Conservation (phyloP, 441 rosid species). For the Bocquillonia castaneifolia region DNA sequence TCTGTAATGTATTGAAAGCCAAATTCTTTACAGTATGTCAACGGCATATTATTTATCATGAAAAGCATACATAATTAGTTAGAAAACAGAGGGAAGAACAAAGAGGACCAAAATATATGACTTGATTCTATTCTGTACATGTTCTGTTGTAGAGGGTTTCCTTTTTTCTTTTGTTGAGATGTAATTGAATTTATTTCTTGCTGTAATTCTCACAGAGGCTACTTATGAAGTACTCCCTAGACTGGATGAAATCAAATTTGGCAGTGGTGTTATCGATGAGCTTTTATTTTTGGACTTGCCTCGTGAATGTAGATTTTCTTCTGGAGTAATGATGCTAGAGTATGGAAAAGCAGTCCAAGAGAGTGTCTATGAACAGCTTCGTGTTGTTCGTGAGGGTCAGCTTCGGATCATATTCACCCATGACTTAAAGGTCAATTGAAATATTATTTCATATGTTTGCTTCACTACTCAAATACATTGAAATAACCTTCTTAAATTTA, state of each 20-base stretch:
- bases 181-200: background rate
- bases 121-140: too few relatives aligned
- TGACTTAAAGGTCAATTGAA: conserved; percentile 68
- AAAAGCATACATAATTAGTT: too few relatives aligned
- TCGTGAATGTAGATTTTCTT: conserved; percentile 62
- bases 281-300: conserved; percentile 89
- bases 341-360: conserved; percentile 94
- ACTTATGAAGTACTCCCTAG: conserved; percentile 95
- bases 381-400: conserved; percentile 97
- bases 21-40: too few relatives aligned
- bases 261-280: conserved; percentile 94
- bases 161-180: conserved; percentile 2
- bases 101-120: too few relatives aligned
- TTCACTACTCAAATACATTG: background rate
- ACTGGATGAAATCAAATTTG: conserved; percentile 93
- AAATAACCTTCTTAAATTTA: conserved; percentile 15
- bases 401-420: conserved; percentile 85
- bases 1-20: too few relatives aligned
- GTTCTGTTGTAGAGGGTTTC: too few relatives aligned
- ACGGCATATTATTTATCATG: too few relatives aligned
- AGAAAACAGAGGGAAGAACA: too few relatives aligned
- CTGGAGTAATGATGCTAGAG: conserved; percentile 82
- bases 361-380: conserved; percentile 94
- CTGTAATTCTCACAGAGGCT: conserved; percentile 59
- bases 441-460: conserved; percentile 15